Conservation (phyloP, 2,329 filamentous ascomycete species). For the Exophiala sp. region DNA sequence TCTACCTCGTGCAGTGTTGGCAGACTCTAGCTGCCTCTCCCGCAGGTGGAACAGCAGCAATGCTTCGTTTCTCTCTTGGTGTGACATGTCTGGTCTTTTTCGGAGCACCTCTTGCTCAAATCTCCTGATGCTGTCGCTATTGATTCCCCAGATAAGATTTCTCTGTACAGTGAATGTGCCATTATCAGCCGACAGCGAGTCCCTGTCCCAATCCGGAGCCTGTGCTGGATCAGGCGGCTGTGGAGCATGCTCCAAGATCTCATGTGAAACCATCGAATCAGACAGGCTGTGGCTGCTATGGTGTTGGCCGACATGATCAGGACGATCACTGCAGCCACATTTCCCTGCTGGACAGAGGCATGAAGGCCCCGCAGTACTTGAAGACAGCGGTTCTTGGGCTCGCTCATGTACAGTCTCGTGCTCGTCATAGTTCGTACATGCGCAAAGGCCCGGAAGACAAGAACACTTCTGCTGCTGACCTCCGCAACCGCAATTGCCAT, state of each 20-base stretch:
- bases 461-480: background rate
- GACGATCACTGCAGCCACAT: constrained; percentile 1
- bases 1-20: background rate
- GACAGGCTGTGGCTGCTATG: too few relatives aligned
- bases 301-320: background rate
- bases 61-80: background rate
- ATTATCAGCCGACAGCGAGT: background rate
- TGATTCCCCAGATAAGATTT: background rate
- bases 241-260: background rate
- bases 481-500: background rate
- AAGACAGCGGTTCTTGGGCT: background rate
- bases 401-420: background rate
- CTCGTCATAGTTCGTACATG: background rate
- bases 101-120: background rate
- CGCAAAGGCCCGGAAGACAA: constrained; percentile 3
- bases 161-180: background rate
- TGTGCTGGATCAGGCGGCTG: background rate
- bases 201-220: background rate
- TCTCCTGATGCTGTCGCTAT: background rate
- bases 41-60: background rate
- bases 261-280: too few relatives aligned
- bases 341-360: background rate
- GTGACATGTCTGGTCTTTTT: background rate
- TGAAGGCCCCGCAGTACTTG: background rate
- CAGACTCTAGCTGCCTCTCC: background rate